Base-by-base conservation (phyloP, 2,329 filamentous ascomycete genomes). In the Colletotrichum ledebouriae region DNA sequence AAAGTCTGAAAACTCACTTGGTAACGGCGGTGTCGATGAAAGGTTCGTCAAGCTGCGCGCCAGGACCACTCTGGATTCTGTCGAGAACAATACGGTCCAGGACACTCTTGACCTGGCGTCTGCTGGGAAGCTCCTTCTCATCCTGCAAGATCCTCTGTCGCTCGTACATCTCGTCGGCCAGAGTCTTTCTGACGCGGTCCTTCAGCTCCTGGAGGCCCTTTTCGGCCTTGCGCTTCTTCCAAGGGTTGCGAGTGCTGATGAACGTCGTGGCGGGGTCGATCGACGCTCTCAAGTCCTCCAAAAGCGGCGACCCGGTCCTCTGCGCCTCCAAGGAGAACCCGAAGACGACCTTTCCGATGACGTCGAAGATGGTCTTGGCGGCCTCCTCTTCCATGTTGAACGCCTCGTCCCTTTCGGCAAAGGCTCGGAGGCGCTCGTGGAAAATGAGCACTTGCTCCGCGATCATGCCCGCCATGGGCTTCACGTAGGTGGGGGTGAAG, bases 401-500 rank as follows among this genome's bases (percentile, higher is more conserved):
- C 6, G 69, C 49, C n/a, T 64, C 56, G 13, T 66, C 69, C 15
- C 29, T 59, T 2, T 39, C 67, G 0, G 74, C 70, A 6, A 72
- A 62, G 3, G 13, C 20, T n/a, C 56, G 59, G 4, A 73, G 57
- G 3, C 58, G 70, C 12, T 68, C 61, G 47, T 72, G 73, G 62
- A 75, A 75, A 39, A 72, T 50, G n/a, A 71, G 46, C 52, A 69
- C 70, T 47, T 77, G 72, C 44, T 75, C 74, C 42, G 70, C 70
- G 41, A 76, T 74, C 55, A 75, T 56, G 11, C 67, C 72, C 7
- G 70, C 70, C 50, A 75, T 69, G 34, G 63, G 70, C 34, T 72
- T 72, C 34, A 76, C 71, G 53, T 75, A 70, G 3, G 72, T 70
- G 17, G 67, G 70, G 1, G 71, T 75, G 13, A 78, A 74, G 63